Base-by-base conservation (phyloP, 1,139 yeast species). In the Kodamaea fungicola region DNA sequence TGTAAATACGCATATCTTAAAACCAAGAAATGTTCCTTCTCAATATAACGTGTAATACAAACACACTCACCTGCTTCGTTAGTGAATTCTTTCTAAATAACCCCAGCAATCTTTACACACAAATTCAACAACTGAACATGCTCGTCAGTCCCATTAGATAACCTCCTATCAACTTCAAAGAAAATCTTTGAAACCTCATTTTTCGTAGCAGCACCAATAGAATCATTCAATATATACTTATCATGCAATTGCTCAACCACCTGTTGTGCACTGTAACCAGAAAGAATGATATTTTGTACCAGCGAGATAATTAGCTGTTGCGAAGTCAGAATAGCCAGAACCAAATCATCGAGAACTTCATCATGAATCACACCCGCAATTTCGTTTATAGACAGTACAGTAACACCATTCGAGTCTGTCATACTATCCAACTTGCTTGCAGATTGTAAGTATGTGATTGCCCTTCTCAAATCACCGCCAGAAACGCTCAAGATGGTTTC, bases 141-240 rank as follows among this genome's bases (percentile, higher is more conserved):
- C 56, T 94, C 99, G 54, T 89, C 95, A 3, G 96, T 79, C 10
- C 99, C 98, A 53, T 81, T 88, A 38, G 81, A 76, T 42, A 94
- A 66, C 41, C 81, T 72, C 38, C 78, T 73, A 57, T 94, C 98
- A 0, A 89, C 74, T 33, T 82, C 83, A 46, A 90, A 87, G 28
- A 94, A 62, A 3, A 78, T 61, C 55, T 69, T 62, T 0, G 96
- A 74, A 9, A 88, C 76, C 32, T 64, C 53, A 51, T 80, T 86
- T 56, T 92, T 92, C 41, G 78, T 77, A 2, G 55, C 48, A 1
- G 83, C 71, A 12, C 68, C 59, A 33, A 82, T 62, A 1, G 64
- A 47, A 45, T 80, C 86, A 49, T 78, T 80, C 36, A 76, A 59
- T 19, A 90, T 69, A 39, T 86, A 71, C 41, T 60, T 64, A 47